Conservation (phyloP, 2,329 filamentous ascomycete genomes). For the Monosporascus sp. region DNA sequence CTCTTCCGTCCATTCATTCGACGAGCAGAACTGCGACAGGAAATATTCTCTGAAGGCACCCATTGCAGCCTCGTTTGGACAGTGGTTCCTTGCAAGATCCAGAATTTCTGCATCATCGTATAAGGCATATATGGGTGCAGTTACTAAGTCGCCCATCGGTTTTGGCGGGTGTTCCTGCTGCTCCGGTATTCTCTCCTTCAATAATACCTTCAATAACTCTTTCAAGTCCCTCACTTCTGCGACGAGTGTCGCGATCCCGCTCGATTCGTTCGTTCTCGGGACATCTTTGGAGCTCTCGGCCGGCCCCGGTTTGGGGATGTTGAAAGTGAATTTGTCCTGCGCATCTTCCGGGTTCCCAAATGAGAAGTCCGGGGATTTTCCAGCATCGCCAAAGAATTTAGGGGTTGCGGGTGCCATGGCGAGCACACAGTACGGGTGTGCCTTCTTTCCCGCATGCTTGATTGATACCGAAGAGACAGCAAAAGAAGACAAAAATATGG, state of each 20-base stretch:
- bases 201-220: background rate
- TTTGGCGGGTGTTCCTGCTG: background rate
- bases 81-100: background rate
- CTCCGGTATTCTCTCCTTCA: background rate
- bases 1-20: background rate
- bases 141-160: background rate
- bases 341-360: background rate
- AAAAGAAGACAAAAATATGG: too few relatives aligned
- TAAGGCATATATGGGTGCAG: background rate
- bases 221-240: background rate
- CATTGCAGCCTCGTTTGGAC: background rate
- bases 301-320: background rate
- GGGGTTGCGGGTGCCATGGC: background rate
- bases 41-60: background rate
- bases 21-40: background rate
- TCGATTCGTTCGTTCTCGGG: background rate
- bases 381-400: background rate
- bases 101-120: background rate
- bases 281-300: background rate
- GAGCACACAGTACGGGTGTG: background rate
- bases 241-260: background rate
- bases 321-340: background rate
- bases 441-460: too few relatives aligned
- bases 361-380: background rate
- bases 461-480: too few relatives aligned